phyloP scores from a whole-genome alignment of 305 asterid species.

The Coffea humblotiana region DNA sequence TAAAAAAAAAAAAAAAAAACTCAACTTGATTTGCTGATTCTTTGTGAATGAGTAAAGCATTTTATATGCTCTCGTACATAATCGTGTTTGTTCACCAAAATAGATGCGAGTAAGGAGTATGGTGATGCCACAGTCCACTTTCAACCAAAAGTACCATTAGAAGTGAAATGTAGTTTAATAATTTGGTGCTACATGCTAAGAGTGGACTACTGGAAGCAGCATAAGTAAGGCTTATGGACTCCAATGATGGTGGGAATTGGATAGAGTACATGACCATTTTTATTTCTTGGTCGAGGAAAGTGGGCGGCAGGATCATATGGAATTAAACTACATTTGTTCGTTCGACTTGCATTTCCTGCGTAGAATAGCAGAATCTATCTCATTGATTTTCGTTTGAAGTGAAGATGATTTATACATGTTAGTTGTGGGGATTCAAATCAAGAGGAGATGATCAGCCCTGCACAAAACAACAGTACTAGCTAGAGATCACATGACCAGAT shows the following conservation, averaged over 20 bases:
- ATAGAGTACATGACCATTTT: neutral
- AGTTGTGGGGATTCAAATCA: too few species aligned
- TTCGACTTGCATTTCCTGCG: neutral
- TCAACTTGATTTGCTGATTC: too few species aligned
- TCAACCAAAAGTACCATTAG: neutral
- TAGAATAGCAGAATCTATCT: neutral
- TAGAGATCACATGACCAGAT: neutral
- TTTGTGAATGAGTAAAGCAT: too few species aligned
- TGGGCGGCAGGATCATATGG: too few species aligned
- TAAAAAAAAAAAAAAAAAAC: too few species aligned
- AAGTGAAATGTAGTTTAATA: neutral
- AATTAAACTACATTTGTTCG: too few species aligned
- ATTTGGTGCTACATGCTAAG: neutral
- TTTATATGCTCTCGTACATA: too few species aligned
- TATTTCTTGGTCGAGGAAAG: too few species aligned
- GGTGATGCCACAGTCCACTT: neutral
- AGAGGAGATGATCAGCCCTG: neutral
- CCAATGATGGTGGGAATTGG: neutral
- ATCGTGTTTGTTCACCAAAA: neutral
- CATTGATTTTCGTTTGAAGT: neutral
- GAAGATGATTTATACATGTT: too few species aligned
- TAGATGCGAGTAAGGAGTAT: neutral
- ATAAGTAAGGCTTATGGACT: neutral
- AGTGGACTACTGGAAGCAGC: neutral
- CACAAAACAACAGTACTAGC: neutral